Evolutionary conservation across 768 basidiomycete species (phyloP).

Genomic region (Favolaschia claudopus): DNA sequence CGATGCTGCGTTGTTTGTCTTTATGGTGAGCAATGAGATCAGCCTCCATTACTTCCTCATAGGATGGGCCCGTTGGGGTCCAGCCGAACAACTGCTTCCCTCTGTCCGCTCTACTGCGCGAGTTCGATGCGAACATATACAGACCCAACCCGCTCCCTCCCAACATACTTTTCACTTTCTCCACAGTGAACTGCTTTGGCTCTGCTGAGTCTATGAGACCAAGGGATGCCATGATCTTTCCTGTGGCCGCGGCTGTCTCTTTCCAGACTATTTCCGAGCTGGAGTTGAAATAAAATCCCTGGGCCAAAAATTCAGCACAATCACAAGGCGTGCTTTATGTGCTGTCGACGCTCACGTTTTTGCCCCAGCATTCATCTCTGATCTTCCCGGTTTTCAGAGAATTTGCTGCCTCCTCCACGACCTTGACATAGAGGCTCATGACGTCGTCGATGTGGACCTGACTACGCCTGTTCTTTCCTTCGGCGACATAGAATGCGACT

Average conservation of each 20-base stretch:
- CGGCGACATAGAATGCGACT: conserved; percentile 7
- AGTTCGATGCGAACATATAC: conserved; percentile 13
- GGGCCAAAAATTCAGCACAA: not conserved
- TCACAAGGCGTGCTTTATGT: not conserved
- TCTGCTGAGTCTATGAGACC: conserved; percentile 10
- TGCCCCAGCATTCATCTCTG: conserved; percentile 9
- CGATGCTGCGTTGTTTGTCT: not conserved
- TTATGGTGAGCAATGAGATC: conserved; percentile 10
- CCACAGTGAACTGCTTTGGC: not conserved
- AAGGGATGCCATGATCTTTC: conserved; percentile 9
- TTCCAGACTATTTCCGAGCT: conserved; percentile 13
- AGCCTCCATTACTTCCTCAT: conserved; percentile 6
- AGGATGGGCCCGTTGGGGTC: not conserved
- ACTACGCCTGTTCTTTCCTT: conserved; percentile 11
- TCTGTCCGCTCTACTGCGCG: conserved; percentile 13
- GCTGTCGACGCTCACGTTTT: conserved; percentile 4
- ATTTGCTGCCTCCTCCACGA: conserved; percentile 14
- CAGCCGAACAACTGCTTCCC: conserved; percentile 5
- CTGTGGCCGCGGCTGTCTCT: conserved; percentile 4
- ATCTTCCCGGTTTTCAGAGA: conserved; percentile 4
- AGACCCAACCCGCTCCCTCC: not conserved
- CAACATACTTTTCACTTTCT: not conserved
- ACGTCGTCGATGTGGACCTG: conserved; percentile 18
- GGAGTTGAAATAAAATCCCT: conserved; percentile 20
- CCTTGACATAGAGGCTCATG: conserved; percentile 15